Evolutionary conservation across 768 basidiomycete genomes (phyloP).

Genomic region (Kondoa malvinella): DNA sequence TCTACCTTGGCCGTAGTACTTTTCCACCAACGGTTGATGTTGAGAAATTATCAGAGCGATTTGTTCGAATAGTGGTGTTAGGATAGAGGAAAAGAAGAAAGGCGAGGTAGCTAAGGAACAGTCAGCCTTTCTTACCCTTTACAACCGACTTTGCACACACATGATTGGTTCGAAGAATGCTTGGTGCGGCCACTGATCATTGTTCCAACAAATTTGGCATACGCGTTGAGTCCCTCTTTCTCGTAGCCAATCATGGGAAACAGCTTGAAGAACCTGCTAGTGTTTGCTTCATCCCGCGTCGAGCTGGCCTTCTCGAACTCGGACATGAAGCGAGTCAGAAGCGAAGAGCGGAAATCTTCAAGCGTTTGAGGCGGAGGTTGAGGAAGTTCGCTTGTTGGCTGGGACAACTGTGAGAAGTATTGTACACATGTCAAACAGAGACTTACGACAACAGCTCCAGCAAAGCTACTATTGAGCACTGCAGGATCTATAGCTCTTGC

Average conservation of each 20-base stretch:
- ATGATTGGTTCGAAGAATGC: slow-evolving; percentile 18
- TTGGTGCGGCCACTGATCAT: slow-evolving; percentile 19
- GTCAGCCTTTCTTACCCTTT: neutral
- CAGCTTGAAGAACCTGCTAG: slow-evolving; percentile 87
- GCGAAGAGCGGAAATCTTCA: slow-evolving; percentile 50
- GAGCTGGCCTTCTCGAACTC: slow-evolving; percentile 68
- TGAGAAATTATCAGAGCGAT: slow-evolving; percentile 93
- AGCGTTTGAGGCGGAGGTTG: slow-evolving; percentile 71
- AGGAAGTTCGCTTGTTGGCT: slow-evolving; percentile 84
- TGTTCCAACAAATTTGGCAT: slow-evolving; percentile 70
- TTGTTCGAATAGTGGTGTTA: slow-evolving; percentile 85
- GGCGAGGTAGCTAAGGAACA: slow-evolving; percentile 60
- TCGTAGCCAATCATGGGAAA: slow-evolving; percentile 95
- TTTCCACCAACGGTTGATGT: slow-evolving; percentile 92
- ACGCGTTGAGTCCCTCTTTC: slow-evolving; percentile 71
- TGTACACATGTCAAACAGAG: neutral
- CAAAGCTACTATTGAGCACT: slow-evolving; percentile 66
- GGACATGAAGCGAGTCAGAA: slow-evolving; percentile 59
- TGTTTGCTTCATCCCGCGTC: slow-evolving; percentile 45
- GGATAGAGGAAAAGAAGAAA: slow-evolving; percentile 68
- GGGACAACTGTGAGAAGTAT: slow-evolving; percentile 8
- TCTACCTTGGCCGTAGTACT: slow-evolving; percentile 80
- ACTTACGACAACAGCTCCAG: slow-evolving; percentile 69
- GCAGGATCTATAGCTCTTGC: slow-evolving; percentile 69
- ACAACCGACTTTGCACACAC: neutral